Evolutionary conservation across 2,329 filamentous ascomycete species (phyloP).

Genomic region (Zopfia rhizophila): DNA sequence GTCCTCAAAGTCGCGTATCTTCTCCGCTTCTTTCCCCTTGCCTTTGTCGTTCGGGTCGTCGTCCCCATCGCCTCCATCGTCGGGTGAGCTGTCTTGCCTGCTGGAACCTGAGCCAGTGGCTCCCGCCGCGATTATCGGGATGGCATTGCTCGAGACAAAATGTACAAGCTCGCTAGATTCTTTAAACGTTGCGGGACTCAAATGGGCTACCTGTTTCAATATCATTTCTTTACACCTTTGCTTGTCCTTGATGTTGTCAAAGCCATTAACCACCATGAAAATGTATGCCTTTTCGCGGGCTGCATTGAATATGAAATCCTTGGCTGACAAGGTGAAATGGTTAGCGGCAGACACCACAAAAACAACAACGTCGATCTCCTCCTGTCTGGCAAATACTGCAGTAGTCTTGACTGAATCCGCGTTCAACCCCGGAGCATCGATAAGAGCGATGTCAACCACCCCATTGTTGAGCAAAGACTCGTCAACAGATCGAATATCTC

Average conservation of each 20-base stretch:
- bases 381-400: constrained; percentile 94
- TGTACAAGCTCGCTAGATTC: constrained; percentile 93
- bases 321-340: constrained; percentile 97
- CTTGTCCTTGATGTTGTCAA: constrained; percentile 93
- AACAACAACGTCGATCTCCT: constrained; percentile 98
- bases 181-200: constrained; percentile 95
- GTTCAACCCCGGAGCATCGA: constrained; percentile 95
- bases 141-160: constrained; percentile 96
- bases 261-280: constrained; percentile 98
- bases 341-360: constrained; percentile 98
- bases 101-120: constrained; percentile 45
- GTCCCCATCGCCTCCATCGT: constrained; percentile 49
- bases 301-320: constrained; percentile 95
- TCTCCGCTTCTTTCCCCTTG: constrained; percentile 75
- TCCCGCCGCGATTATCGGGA: constrained; percentile 75
- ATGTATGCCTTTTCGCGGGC: constrained; percentile 98
- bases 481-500: constrained; percentile 87
- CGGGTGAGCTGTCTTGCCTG: constrained; percentile 38
- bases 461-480: constrained; percentile 97
- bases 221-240: constrained; percentile 92
- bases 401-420: constrained; percentile 97
- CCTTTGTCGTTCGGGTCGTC: constrained; percentile 71
- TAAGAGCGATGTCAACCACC: constrained; percentile 96
- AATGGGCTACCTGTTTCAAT: constrained; percentile 82
- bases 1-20: constrained; percentile 87